These are phyloP conservation scores for Diplodia corticola DNA, from an alignment of 2,329 filamentous ascomycete genomes.

Conservation along the genomic window DNA sequence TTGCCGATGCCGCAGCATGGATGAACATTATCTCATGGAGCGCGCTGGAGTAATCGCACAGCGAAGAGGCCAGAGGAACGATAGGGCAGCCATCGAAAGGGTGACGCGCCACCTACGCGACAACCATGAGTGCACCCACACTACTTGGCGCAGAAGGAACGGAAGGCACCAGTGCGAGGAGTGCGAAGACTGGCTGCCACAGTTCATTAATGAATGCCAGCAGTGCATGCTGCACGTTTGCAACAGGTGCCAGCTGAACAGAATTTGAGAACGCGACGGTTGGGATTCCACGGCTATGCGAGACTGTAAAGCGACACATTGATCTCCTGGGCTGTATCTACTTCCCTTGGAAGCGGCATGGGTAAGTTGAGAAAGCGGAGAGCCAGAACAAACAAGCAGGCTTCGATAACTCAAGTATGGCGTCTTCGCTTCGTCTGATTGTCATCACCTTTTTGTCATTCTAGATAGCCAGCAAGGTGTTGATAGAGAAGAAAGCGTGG, in stretches of 20 bases:
- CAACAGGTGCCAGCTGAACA: background rate
- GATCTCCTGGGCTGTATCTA: too few relatives aligned
- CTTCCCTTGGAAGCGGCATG: too few relatives aligned
- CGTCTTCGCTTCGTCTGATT: too few relatives aligned
- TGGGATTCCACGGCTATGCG: background rate
- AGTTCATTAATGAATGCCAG: background rate
- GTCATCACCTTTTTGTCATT: too few relatives aligned
- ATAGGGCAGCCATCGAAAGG: background rate
- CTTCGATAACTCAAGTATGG: too few relatives aligned
- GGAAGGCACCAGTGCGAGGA: background rate
- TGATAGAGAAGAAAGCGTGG: too few relatives aligned
- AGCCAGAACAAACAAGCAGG: too few relatives aligned
- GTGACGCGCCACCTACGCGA: background rate
- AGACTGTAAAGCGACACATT: background rate
- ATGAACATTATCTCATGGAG: background rate
- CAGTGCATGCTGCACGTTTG: background rate
- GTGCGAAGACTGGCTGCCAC: accelerated
- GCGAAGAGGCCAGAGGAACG: background rate
- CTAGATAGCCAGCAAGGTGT: too few relatives aligned
- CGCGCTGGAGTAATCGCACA: background rate
- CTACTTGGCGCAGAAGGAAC: accelerated
- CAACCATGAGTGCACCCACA: background rate
- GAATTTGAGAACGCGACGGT: background rate
- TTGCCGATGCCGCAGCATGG: background rate
- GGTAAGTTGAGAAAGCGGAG: too few relatives aligned